Evolutionary conservation across 116 monocot genomes (phyloP).

Genomic region (Trichopus zeylanicus): DNA sequence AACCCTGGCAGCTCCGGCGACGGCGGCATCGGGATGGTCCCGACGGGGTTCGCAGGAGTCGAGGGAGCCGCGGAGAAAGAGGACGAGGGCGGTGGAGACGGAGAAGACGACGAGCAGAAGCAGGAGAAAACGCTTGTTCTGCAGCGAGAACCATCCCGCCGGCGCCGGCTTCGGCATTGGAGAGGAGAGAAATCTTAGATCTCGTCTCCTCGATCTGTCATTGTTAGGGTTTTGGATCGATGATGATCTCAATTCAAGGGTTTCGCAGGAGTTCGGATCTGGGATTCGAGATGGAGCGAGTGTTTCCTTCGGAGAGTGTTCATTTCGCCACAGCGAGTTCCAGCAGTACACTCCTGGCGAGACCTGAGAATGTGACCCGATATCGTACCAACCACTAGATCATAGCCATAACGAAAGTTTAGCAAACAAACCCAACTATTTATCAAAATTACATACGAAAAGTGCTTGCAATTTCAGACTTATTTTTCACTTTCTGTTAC

Average conservation of each 20-base stretch:
- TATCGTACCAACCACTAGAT: too few relatives aligned
- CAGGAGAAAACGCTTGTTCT: conserved; percentile 42
- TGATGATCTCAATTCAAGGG: neutral
- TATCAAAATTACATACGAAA: too few relatives aligned
- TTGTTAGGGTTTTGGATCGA: neutral
- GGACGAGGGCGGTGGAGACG: conserved; percentile 29
- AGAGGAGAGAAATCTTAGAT: neutral
- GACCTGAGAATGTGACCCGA: too few relatives aligned
- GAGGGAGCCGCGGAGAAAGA: conserved; percentile 42
- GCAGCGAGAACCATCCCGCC: conserved; percentile 14
- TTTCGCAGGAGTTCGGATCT: neutral
- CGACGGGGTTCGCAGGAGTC: conserved; percentile 27
- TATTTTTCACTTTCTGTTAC: too few relatives aligned
- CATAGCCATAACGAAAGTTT: too few relatives aligned
- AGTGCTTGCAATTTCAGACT: too few relatives aligned
- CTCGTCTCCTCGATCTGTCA: neutral
- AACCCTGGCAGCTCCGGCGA: neutral
- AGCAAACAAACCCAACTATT: too few relatives aligned
- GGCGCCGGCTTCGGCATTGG: conserved; percentile 55
- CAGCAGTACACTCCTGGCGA: too few relatives aligned
- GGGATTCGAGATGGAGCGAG: too few relatives aligned
- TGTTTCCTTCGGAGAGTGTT: too few relatives aligned
- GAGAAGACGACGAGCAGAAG: conserved; percentile 41
- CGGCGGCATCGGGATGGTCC: neutral
- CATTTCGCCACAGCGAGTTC: too few relatives aligned